Evolutionary conservation across 1,284 basidiomycete species (phyloP).

Genomic region (Sporisorium graminicola): DNA sequence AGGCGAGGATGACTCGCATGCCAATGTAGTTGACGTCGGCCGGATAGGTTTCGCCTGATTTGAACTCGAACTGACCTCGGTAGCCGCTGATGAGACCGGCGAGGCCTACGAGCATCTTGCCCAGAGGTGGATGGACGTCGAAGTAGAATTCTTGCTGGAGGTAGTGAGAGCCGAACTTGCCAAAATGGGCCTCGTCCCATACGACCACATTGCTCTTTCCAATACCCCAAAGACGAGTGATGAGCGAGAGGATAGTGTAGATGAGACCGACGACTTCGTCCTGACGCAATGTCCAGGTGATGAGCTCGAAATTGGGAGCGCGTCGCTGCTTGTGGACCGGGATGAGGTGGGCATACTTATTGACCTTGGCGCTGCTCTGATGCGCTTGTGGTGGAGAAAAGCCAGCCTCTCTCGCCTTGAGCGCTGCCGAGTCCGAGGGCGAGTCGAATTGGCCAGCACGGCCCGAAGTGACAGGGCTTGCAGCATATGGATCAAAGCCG

Average conservation of each 20-base stretch:
- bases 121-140: slow-evolving; percentile 86
- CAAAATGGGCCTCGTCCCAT: slow-evolving; percentile 83
- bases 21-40: slow-evolving; percentile 88
- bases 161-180: slow-evolving; percentile 81
- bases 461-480: slow-evolving; percentile 8
- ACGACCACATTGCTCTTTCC: slow-evolving; percentile 88
- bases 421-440: slow-evolving; percentile 33
- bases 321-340: slow-evolving; percentile 58
- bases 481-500: slow-evolving; percentile 47
- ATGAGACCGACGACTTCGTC: slow-evolving; percentile 72
- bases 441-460: neutral
- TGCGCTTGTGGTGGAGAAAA: slow-evolving; percentile 25
- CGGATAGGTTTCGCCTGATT: slow-evolving; percentile 89
- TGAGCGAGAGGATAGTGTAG: slow-evolving; percentile 92
- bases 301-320: slow-evolving; percentile 39
- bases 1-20: slow-evolving; percentile 94
- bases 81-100: slow-evolving; percentile 92
- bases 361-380: slow-evolving; percentile 17
- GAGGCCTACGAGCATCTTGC: slow-evolving; percentile 97
- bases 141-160: slow-evolving; percentile 78
- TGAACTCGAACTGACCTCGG: slow-evolving; percentile 92
- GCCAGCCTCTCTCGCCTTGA: slow-evolving; percentile 44
- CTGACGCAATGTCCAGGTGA: slow-evolving; percentile 38
- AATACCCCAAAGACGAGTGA: slow-evolving; percentile 94
- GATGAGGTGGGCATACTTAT: slow-evolving; percentile 64